A percentile compares a stretch with the other conserved stretches of the same genome.
Evolutionary conservation across 257 asterid species (phyloP).

Genomic region (Salvia rosmarinus): DNA sequence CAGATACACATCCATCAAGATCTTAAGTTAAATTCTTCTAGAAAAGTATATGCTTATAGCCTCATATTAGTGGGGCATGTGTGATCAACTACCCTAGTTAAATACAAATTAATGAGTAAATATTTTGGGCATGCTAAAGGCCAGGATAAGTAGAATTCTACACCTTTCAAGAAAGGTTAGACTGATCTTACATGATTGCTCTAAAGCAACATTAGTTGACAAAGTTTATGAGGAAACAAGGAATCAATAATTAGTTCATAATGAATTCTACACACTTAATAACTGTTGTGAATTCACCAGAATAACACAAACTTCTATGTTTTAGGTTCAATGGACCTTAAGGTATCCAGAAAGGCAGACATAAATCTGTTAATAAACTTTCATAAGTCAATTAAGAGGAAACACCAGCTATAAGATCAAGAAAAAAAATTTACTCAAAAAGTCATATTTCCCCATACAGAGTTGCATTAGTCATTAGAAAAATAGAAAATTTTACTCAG

Average conservation of each 20-base stretch:
- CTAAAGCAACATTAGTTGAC: not conserved
- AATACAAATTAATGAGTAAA: not conserved
- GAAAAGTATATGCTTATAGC: not conserved
- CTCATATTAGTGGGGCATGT: not conserved
- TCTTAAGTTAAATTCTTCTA: slow-evolving; percentile 12
- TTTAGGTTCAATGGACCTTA: too few species aligned
- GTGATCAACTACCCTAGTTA: not conserved
- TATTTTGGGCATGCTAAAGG: not conserved
- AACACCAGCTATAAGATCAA: too few species aligned
- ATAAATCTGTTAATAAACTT: too few species aligned
- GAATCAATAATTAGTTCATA: not conserved
- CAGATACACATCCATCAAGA: slow-evolving; percentile 19
- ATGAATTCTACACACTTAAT: not conserved
- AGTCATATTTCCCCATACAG: not conserved
- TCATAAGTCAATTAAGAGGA: too few species aligned
- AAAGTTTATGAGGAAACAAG: not conserved
- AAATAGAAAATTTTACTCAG: not conserved
- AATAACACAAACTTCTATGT: not conserved
- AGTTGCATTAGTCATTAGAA: not conserved
- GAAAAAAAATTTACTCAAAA: not conserved
- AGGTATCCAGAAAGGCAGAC: too few species aligned
- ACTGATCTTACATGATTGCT: not conserved
- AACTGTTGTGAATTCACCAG: not conserved
- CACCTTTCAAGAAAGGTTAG: not conserved
- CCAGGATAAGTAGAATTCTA: not conserved